Base-by-base conservation (phyloP, 148 eudicot genomes). In the Cornus florida region DNA sequence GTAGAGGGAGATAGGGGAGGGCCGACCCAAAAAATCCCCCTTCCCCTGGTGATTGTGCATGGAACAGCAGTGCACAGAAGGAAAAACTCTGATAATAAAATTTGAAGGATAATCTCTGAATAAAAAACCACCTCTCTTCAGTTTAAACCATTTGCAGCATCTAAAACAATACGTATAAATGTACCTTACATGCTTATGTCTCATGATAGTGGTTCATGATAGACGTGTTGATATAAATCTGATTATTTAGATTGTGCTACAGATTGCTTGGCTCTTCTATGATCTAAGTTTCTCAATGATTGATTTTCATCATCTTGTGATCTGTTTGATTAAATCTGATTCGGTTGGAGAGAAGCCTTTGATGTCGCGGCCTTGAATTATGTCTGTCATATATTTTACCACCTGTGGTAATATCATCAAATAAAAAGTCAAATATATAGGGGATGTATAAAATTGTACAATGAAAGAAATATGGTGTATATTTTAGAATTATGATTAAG, bases 341-440 rank as follows among this genome's bases (percentile, higher is more conserved):
- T 75, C 78, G n/a, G 69, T 13, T 22, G 78, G 71, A 66, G 78
- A 75, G 78, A 65, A 75, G 70, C 43, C 78, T 64, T 50, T 10
- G 65, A 75, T 65, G 24, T 65, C 38, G 19, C n/a, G 22, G 7
- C 78, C 78, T 66, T 75, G 39, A 38, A 11, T 31, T 64, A 75
- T 65, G 35, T 38, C 6, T 19, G 78, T 65, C 17, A 75, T 35
- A 35, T n/a, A 12, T 7, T 0, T 43, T 53, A 24, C 78, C n/a
- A 75, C 71, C 78, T 75, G 23, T 20, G 23, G 70, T 60, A 38
- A 62, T 10, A 17, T 6, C 24, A 62, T 64, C 48, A 22, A 9
- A 10, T 1, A n/a, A 31, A 53, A 11, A 16, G 59, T 53, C 12
- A 57, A 19, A 17, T 19, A 19, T 1, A 59, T 17, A n/a, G 7